A percentile compares a stretch with the other conserved stretches of the same genome.
Conservation (phyloP, 257 asterid genomes). For the Fraxinus quadrangulata region DNA sequence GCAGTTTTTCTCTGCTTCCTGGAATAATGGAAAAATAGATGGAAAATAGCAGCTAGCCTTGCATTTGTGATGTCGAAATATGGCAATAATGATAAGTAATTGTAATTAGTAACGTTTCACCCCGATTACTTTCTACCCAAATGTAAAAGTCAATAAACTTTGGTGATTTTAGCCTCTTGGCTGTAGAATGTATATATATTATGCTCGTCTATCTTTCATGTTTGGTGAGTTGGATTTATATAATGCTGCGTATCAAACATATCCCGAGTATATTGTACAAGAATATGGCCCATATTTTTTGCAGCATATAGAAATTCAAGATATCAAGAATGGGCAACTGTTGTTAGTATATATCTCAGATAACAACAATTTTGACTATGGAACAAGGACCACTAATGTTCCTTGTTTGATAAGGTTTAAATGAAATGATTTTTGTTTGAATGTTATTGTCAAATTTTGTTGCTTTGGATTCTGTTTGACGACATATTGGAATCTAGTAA, state of each 20-base stretch:
- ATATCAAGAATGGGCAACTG: background rate
- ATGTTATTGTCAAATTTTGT: background rate
- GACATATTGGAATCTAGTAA: background rate
- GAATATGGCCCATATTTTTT: background rate
- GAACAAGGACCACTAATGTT: constrained; percentile 15
- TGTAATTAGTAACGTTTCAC: constrained; percentile 11
- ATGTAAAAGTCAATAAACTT: constrained; percentile 17
- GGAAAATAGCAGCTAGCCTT: constrained; percentile 14
- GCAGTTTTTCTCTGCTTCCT: constrained; percentile 15
- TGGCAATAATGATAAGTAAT: constrained; percentile 1
- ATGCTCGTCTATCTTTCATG: background rate
- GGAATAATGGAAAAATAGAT: background rate
- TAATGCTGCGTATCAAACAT: too few relatives aligned
- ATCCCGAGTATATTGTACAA: background rate
- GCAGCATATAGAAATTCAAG: background rate
- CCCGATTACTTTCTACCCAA: background rate
- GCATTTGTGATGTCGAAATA: constrained; percentile 13
- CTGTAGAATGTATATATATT: constrained; percentile 15
- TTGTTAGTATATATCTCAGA: background rate
- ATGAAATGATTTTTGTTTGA: background rate
- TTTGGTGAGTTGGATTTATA: too few relatives aligned
- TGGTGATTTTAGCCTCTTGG: constrained; percentile 10
- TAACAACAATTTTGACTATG: constrained; percentile 12
- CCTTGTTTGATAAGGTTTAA: constrained; percentile 12
- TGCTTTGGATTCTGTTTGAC: constrained; percentile 4